A percentile compares a stretch with the other conserved stretches of the same genome.
Evolutionary conservation across 495 filamentous ascomycete species (phyloP).

Genomic region (Umbilicaria muhlenbergii): DNA sequence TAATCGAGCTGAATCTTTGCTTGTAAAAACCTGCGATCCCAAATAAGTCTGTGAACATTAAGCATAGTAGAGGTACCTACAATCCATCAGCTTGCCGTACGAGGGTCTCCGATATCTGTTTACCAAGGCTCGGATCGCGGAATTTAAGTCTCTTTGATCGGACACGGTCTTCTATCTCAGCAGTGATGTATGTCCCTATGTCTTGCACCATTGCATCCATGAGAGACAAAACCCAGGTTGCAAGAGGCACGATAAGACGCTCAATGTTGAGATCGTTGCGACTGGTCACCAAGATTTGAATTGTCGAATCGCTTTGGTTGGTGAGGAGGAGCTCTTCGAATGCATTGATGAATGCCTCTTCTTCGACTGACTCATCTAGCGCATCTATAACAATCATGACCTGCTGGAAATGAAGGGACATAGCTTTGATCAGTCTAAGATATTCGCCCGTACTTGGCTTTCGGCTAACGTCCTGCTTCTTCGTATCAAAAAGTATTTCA

Average conservation of each 20-base stretch:
- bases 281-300: constrained; percentile 22
- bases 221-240: constrained; percentile 2
- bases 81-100: constrained; percentile 18
- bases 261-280: constrained; percentile 20
- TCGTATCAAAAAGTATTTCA: background rate
- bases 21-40: constrained; percentile 1
- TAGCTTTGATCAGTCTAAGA: background rate
- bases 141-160: constrained; percentile 14
- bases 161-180: constrained; percentile 20
- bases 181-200: constrained; percentile 10
- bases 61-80: constrained; percentile 8
- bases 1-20: constrained; percentile 19
- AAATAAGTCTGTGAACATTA: background rate
- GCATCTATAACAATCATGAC: constrained; percentile 16
- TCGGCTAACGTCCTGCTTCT: too few species aligned
- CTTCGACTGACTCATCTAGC: constrained; percentile 13
- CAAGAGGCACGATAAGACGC: constrained; percentile 1
- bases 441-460: background rate
- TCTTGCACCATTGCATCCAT: constrained; percentile 1
- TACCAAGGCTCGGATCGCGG: constrained; percentile 12
- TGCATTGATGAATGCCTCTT: constrained; percentile 5
- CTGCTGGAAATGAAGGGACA: background rate
- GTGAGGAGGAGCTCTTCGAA: constrained; percentile 2
- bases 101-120: constrained; percentile 17
- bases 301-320: background rate